Evolutionary conservation across 257 asterid species (phyloP), one percentile per base, ranked within the genome.

Genomic region (Galeopsis tetrahit): DNA sequence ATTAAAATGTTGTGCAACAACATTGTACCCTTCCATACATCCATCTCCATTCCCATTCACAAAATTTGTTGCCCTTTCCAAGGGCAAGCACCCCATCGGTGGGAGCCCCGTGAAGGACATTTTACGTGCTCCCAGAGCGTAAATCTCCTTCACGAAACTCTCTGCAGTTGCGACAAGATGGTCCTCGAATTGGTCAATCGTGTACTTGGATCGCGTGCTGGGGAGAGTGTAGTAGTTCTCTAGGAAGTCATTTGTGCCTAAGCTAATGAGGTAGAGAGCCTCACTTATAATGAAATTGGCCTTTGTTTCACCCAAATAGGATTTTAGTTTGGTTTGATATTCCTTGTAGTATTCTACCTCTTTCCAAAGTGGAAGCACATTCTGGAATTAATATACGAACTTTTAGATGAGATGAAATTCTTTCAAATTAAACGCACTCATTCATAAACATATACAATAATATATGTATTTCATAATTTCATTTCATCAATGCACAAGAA

Each of bases 71-170:
- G 89, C 69, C 77, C 98, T 86, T 80, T 93, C 98, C 70, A 93
- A 28, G 2, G 97, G 98, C 60, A 93, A 67, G 72, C 98, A 93
- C 3, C 98, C 98, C 96, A 93, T 93, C 15, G 98, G 98, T 1
- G 97, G 97, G 10, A 93, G 84, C 62, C 92, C 96, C 3, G 92
- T 82, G 10, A 93, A 46, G 1, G 86, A 82, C 21, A 93, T 84
- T 61, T 93, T 90, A 1, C 96, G 80, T 2, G 94, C 96, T 5
- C 98, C 98, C 66, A 89, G 17, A 0, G 33, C 43, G 70, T 94
- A 91, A 2, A 94, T 72, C 2, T 88, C 83, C 65, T 57, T 77
- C 11, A 88, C 71, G 7, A 94, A 91, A 2, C 75, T 62, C 82
- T 84, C 95, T 0, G 88, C 96, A 0, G 84, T 61, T 33, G 77